Evolutionary conservation across 805 yeast species (phyloP).

Genomic region (Starmerella stigmatis): DNA sequence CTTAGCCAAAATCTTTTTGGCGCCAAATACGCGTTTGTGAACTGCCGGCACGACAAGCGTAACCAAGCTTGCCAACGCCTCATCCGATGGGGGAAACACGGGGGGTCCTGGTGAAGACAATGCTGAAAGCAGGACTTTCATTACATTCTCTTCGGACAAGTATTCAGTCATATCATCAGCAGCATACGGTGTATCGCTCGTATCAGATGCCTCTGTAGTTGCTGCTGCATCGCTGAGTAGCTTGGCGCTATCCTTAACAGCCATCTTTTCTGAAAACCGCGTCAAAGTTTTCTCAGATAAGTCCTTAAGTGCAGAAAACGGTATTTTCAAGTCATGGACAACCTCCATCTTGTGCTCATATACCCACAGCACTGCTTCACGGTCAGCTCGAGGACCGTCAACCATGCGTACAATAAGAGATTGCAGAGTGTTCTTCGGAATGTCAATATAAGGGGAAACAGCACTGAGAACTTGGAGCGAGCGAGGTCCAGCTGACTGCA

Average conservation of each 20-base stretch:
- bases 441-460: background rate
- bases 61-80: slow-evolving; percentile 8
- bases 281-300: background rate
- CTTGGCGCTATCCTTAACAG: background rate
- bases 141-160: background rate
- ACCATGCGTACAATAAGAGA: background rate
- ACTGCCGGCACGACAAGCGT: slow-evolving; percentile 6
- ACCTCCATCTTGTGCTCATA: slow-evolving; percentile 2
- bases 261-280: slow-evolving; percentile 1
- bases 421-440: background rate
- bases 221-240: slow-evolving; percentile 6
- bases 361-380: slow-evolving; percentile 17
- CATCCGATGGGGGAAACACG: slow-evolving; percentile 9
- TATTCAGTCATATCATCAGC: background rate
- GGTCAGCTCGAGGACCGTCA: background rate
- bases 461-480: slow-evolving; percentile 15
- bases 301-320: slow-evolving; percentile 6
- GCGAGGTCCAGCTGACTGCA: slow-evolving; percentile 9
- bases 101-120: background rate
- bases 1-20: slow-evolving; percentile 11
- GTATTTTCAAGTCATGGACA: slow-evolving; percentile 2
- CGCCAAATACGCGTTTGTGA: background rate
- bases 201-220: too few relatives aligned
- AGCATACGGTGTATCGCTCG: too few relatives aligned
- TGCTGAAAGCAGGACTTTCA: slow-evolving; percentile 6